Percentiles rank a stretch among this genome's conserved stretches.
Conservation (phyloP, 805 yeast species). For the Myxozyma monticola region DNA sequence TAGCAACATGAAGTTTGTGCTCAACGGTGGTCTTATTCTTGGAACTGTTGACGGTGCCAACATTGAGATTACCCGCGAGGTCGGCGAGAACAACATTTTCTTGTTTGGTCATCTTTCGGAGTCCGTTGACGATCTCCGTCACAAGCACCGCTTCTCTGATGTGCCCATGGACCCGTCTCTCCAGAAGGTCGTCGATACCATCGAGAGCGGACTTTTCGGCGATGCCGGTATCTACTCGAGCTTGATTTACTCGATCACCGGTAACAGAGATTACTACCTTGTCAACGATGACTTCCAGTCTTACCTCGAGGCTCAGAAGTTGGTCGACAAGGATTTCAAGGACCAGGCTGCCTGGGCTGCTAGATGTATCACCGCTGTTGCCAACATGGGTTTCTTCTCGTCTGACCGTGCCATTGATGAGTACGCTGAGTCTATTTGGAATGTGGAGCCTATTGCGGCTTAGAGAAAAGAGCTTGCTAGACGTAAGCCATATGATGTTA, state of each 20-base stretch:
- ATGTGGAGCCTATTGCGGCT: conserved; percentile 72
- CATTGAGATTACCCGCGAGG: conserved; percentile 89
- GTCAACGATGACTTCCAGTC: conserved; percentile 88
- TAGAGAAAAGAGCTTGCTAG: too few species aligned
- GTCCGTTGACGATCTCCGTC: conserved; percentile 82
- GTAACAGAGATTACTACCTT: conserved; percentile 73
- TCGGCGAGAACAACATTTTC: conserved; percentile 91
- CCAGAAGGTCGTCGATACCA: conserved; percentile 59
- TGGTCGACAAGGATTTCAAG: conserved; percentile 69
- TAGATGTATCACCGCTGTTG: conserved; percentile 75
- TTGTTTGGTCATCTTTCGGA: conserved; percentile 89
- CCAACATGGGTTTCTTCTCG: conserved; percentile 90
- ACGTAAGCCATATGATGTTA: too few species aligned
- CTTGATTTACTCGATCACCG: conserved; percentile 64
- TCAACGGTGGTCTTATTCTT: conserved; percentile 89
- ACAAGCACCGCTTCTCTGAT: conserved; percentile 64
- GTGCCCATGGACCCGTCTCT: conserved; percentile 61
- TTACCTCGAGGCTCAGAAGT: conserved; percentile 75
- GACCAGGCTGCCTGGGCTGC: conserved; percentile 73
- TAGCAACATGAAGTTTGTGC: conserved; percentile 90
- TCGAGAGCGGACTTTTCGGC: conserved; percentile 74
- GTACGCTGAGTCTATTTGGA: conserved; percentile 91
- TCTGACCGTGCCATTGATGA: conserved; percentile 90
- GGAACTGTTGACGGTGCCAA: conserved; percentile 98
- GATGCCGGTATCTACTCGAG: conserved; percentile 58